A percentile compares a stretch with the other conserved stretches of the same genome.
Evolutionary conservation across 1,284 basidiomycete genomes (phyloP).

Genomic region (Puccinia hordei): DNA sequence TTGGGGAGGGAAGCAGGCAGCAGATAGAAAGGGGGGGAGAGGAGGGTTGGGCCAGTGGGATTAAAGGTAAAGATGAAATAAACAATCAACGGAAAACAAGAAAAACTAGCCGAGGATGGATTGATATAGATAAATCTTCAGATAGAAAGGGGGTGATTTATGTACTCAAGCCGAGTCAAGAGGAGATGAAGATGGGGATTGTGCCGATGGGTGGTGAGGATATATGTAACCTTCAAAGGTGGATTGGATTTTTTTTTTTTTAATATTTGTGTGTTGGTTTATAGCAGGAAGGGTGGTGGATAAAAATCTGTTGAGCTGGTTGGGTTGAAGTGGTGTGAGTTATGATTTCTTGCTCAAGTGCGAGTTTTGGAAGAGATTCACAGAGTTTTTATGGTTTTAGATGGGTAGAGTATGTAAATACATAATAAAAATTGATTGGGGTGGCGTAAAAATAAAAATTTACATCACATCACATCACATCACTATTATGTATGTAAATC

Average conservation of each 20-base stretch:
- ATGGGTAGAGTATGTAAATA: too few relatives aligned
- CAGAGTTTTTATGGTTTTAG: not conserved
- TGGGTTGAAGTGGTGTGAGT: not conserved
- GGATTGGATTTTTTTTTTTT: not conserved
- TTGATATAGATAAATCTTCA: not conserved
- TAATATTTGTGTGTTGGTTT: too few relatives aligned
- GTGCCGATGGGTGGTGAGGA: not conserved
- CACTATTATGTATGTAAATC: too few relatives aligned
- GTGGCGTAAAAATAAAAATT: too few relatives aligned
- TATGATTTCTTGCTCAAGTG: not conserved
- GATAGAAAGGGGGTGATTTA: not conserved
- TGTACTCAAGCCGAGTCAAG: not conserved
- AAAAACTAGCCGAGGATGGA: not conserved
- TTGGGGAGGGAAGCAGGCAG: not conserved
- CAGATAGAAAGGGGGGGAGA: not conserved
- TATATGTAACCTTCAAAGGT: not conserved
- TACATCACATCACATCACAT: too few relatives aligned
- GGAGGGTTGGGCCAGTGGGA: not conserved
- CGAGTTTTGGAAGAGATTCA: not conserved
- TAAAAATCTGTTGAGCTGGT: not conserved
- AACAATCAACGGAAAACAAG: not conserved
- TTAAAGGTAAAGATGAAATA: not conserved
- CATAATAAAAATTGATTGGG: not conserved
- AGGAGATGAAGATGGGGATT: not conserved
- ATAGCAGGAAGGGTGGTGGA: slow-evolving; percentile 6